Evolutionary conservation across 805 yeast genomes (phyloP).

Genomic region (Saccharomycodes ludwigii): DNA sequence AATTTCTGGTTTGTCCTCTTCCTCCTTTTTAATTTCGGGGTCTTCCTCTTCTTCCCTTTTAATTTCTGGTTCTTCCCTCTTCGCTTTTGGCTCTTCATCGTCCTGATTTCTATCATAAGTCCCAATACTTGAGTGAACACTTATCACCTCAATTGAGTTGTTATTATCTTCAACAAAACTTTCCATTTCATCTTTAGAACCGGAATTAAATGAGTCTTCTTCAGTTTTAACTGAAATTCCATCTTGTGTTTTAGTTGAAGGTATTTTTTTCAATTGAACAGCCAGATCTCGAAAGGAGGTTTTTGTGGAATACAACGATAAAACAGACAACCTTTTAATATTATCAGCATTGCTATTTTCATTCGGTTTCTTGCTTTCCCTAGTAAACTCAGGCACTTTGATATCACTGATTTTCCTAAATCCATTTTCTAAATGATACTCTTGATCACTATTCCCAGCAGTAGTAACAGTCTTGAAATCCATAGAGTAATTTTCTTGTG

Average conservation of each 20-base stretch:
- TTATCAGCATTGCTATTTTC: constrained; percentile 28
- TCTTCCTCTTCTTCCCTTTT: constrained; percentile 13
- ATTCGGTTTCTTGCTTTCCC: constrained; percentile 52
- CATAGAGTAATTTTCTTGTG: neutral
- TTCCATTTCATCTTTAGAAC: constrained; percentile 3
- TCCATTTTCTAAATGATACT: constrained; percentile 5
- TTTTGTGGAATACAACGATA: constrained; percentile 59
- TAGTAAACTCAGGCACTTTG: constrained; percentile 56
- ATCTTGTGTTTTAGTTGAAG: too few species aligned
- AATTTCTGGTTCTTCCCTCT: constrained; percentile 14
- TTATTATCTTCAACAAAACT: constrained; percentile 5
- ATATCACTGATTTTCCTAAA: constrained; percentile 42
- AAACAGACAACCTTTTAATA: constrained; percentile 51
- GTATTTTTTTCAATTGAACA: constrained; percentile 24
- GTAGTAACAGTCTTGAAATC: constrained; percentile 1
- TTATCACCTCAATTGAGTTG: neutral
- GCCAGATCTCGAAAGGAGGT: constrained; percentile 51
- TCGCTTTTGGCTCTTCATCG: constrained; percentile 6
- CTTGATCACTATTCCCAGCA: constrained; percentile 2
- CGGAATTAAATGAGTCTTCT: neutral
- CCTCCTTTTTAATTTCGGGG: constrained; percentile 6
- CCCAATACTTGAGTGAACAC: too few species aligned
- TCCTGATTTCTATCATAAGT: constrained; percentile 1
- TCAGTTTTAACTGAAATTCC: neutral
- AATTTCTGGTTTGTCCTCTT: neutral